A percentile compares a stretch with the other conserved stretches of the same genome.
Evolutionary conservation across 352 stramenopile species (phyloP).

Genomic region (Elongisporangium undulatum): DNA sequence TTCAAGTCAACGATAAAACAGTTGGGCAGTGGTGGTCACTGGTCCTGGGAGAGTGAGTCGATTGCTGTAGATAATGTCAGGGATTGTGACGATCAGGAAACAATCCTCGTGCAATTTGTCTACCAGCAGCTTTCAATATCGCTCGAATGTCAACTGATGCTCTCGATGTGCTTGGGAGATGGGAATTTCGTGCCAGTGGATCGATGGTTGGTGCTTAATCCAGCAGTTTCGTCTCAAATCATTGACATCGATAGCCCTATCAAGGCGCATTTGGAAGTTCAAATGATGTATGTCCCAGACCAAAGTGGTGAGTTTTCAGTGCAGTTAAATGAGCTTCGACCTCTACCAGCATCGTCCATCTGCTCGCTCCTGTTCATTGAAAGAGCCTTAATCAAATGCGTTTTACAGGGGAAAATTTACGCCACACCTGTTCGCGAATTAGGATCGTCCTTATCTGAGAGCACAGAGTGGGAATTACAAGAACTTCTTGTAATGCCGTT

Average conservation of each 20-base stretch:
- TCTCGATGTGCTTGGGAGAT: conserved; percentile 1
- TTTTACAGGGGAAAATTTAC: conserved; percentile 4
- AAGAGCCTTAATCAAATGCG: conserved; percentile 19
- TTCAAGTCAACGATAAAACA: background rate
- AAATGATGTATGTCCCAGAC: conserved; percentile 14
- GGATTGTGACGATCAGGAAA: background rate
- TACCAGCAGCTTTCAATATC: background rate
- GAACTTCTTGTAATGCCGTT: background rate
- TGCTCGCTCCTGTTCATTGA: conserved; percentile 11
- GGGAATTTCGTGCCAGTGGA: conserved; percentile 8
- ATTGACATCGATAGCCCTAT: background rate
- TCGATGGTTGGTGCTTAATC: conserved; percentile 10
- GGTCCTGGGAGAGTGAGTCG: conserved; percentile 23
- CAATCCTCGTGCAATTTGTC: conserved; percentile 7
- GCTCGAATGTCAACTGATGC: background rate
- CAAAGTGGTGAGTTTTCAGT: conserved; percentile 11
- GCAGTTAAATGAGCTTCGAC: conserved; percentile 7
- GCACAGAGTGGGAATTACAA: background rate
- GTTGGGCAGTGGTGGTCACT: conserved; percentile 3
- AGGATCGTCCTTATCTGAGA: background rate
- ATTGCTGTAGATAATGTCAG: conserved; percentile 9
- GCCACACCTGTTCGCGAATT: background rate
- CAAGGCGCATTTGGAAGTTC: conserved; percentile 14
- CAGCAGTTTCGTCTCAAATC: background rate
- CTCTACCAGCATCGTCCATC: conserved; percentile 1